Percentiles rank a stretch among this genome's conserved stretches.
These are phyloP conservation scores for Tardiomyces depauwii DNA, from an alignment of 1,139 yeast genomes.

Conservation along the genomic window DNA sequence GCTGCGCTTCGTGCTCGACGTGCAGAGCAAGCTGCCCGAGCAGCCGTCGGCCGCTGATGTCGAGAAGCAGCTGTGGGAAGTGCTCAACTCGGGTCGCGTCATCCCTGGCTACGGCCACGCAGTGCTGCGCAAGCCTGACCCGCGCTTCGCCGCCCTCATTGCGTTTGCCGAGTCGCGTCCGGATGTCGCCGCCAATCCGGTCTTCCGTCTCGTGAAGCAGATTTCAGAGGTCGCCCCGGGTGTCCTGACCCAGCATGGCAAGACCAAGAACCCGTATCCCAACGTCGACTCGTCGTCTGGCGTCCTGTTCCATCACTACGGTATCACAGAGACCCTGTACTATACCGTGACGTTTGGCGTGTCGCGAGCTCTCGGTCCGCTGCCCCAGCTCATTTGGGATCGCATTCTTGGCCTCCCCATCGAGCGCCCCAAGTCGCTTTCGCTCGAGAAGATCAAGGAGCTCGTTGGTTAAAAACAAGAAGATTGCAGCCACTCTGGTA, in stretches of 20 bases:
- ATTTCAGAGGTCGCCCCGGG: slow-evolving; percentile 93
- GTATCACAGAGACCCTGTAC: slow-evolving; percentile 89
- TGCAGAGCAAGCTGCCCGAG: slow-evolving; percentile 65
- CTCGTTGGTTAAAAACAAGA: slow-evolving; percentile 16
- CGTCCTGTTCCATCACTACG: slow-evolving; percentile 93
- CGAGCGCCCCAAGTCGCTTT: slow-evolving; percentile 97
- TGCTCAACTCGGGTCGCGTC: slow-evolving; percentile 85
- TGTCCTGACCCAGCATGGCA: slow-evolving; percentile 92
- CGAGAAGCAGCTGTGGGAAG: slow-evolving; percentile 83
- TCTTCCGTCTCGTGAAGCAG: slow-evolving; percentile 76
- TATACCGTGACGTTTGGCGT: slow-evolving; percentile 98
- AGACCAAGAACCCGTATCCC: slow-evolving; percentile 99
- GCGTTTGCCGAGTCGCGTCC: slow-evolving; percentile 55
- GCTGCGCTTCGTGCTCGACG: slow-evolving; percentile 79
- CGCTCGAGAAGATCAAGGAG: slow-evolving; percentile 36
- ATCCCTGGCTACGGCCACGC: slow-evolving; percentile 99
- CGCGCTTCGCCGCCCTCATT: slow-evolving; percentile 95
- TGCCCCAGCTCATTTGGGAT: slow-evolving; percentile 94
- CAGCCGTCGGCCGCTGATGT: slow-evolving; percentile 60
- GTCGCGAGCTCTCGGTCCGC: slow-evolving; percentile 94
- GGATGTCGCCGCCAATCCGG: slow-evolving; percentile 28
- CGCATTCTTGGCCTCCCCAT: slow-evolving; percentile 92
- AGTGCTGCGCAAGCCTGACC: slow-evolving; percentile 92
- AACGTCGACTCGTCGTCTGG: slow-evolving; percentile 98
- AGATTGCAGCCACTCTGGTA: no score